These are phyloP conservation scores for apple (Malus domestica) DNA, from an alignment of 306 rosid species.

Conservation along the genomic window ASM211411v1 NC_041791.1:37668501-37669000, in stretches of 20 bases:
- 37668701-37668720: conserved; percentile 99
- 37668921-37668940: conserved; percentile 96
- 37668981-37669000: conserved; percentile 87
- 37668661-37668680: conserved; percentile 77
- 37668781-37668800: conserved; percentile 67
- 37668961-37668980: conserved; percentile 95
- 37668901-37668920: conserved; percentile 80
- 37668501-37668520: conserved; percentile 90
- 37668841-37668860: conserved; percentile 86
- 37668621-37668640: conserved; percentile 97
- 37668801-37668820: conserved; percentile 85
- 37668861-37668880: conserved; percentile 93
- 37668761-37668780: conserved; percentile 99
- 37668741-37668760: conserved; percentile 97
- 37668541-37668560: conserved; percentile 96
- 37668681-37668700: conserved; percentile 86
- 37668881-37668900: conserved; percentile 72
- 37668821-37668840: conserved; percentile 91
- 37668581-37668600: conserved; percentile 98
- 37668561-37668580: conserved; percentile 87
- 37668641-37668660: conserved; percentile 98
- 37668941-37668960: conserved; percentile 94
- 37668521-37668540: conserved; percentile 94
- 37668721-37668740: conserved; percentile 92
- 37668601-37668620: conserved; percentile 98